Evolutionary conservation across 768 basidiomycete species (phyloP), one percentile per base, ranked within the genome.

Genomic region (Lentinula aciculospora): DNA sequence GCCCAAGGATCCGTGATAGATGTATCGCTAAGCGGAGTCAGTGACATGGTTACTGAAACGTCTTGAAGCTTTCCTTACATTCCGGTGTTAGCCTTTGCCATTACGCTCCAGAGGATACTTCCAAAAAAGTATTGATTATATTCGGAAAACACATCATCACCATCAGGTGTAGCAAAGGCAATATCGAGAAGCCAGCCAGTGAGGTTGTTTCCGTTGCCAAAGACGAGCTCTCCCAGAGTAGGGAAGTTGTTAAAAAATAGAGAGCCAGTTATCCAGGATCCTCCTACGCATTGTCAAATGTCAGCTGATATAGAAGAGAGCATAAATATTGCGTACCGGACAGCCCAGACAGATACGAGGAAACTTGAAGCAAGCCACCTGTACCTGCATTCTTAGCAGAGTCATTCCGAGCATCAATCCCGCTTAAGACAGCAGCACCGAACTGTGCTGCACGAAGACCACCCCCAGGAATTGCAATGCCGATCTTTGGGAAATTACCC

Each of bases 331-430:
- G 66, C 73, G 47, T 58, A 85, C 85, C 85, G 59, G 85, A 87
- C 8, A 90, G 74, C 1, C 82, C 87, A 9, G 83, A 69, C 40
- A 88, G 72, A 71, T 91, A 92, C 2, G 82, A 84, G 4, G 83
- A 70, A n/a, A 86, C 83, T 65, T 89, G 88, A 48, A 87, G 69
- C 13, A 90, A 73, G 2, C 86, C 87, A 2, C 87, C 87, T 0
- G 85, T 84, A 5, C 86, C 86, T 2, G 72, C 74, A 1, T 72
- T 67, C 62, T 82, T 83, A 27, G 85, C 74, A 15, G 83, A 77
- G 1, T 68, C 67, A 57, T 89, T 88, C 37, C 85, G 73, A 25
- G 79, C 79, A 70, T 91, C 87, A 46, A 88, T 68, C 1, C 75
- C 84, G 13, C 72, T 76, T 19, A 86, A 63, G 53, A 81, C 77